A percentile compares a stretch with the other conserved stretches of the same genome.
phyloP scores from a whole-genome alignment of 768 basidiomycete species.

The Holtermanniella nyarrowii region DNA sequence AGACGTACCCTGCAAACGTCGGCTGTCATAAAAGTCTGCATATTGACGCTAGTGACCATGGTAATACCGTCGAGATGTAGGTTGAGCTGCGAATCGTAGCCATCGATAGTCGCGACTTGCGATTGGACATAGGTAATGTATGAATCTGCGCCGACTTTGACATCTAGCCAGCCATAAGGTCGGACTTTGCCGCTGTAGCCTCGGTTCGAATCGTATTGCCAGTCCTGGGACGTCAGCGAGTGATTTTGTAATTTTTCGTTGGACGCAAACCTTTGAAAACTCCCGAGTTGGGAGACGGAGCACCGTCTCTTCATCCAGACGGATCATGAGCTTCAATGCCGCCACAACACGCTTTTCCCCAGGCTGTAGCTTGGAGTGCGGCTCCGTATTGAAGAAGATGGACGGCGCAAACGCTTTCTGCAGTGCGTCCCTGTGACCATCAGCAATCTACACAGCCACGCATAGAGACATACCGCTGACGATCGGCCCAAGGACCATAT shows the following conservation, averaged over 20 bases:
- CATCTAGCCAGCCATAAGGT: slow-evolving; percentile 56
- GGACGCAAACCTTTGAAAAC: slow-evolving; percentile 58
- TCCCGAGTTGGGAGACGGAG: slow-evolving; percentile 85
- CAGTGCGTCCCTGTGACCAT: slow-evolving; percentile 52
- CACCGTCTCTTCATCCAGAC: slow-evolving; percentile 64
- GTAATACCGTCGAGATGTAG: slow-evolving; percentile 70
- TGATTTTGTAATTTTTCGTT: neutral
- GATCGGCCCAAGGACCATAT: slow-evolving; percentile 95
- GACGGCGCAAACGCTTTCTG: slow-evolving; percentile 77
- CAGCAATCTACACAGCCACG: neutral
- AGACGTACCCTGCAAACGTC: slow-evolving; percentile 63
- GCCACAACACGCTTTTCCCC: slow-evolving; percentile 80
- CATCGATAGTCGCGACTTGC: slow-evolving; percentile 60
- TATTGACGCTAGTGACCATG: slow-evolving; percentile 76
- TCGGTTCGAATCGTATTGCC: slow-evolving; percentile 74
- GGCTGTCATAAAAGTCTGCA: slow-evolving; percentile 64
- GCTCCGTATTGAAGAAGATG: slow-evolving; percentile 55
- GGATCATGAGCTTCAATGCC: slow-evolving; percentile 65
- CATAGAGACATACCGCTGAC: slow-evolving; percentile 56
- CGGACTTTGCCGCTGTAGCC: slow-evolving; percentile 46
- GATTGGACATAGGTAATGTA: slow-evolving; percentile 76
- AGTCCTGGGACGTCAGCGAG: slow-evolving; percentile 54
- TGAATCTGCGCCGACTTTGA: slow-evolving; percentile 68
- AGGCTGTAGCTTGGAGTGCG: slow-evolving; percentile 50
- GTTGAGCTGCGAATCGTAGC: slow-evolving; percentile 70